Evolutionary conservation across 345 rosid species (phyloP).

Genomic region (Combretum micranthum): DNA sequence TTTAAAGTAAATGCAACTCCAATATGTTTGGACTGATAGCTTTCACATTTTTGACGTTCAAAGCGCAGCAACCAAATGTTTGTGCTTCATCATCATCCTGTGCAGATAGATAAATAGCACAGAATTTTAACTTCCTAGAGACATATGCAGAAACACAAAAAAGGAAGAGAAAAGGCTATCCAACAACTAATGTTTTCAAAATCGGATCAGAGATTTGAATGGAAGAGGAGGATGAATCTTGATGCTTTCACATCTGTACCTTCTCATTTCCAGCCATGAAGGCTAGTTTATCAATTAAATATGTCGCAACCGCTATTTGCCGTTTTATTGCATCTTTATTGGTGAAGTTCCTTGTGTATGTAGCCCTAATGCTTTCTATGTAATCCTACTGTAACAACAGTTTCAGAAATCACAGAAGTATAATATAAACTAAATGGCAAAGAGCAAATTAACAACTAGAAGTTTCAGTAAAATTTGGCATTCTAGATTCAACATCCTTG

Average conservation of each 20-base stretch:
- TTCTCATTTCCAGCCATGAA: conserved; percentile 99
- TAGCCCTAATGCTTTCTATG: conserved; percentile 68
- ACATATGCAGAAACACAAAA: too few species aligned
- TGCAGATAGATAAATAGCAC: conserved; percentile 12
- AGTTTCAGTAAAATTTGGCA: neutral
- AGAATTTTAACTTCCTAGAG: too few species aligned
- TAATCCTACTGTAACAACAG: conserved; percentile 43
- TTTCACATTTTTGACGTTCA: conserved; percentile 89
- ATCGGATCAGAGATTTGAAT: too few species aligned
- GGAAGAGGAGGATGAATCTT: neutral
- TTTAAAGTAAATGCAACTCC: conserved; percentile 40
- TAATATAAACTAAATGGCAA: neutral
- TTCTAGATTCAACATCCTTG: conserved; percentile 81
- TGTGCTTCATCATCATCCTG: conserved; percentile 99
- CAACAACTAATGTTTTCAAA: too few species aligned
- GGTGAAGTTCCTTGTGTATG: conserved; percentile 82
- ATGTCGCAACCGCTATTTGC: conserved; percentile 97
- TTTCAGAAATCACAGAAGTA: neutral
- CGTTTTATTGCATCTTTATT: conserved; percentile 52
- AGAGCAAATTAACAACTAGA: neutral
- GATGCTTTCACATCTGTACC: conserved; percentile 33
- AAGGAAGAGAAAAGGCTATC: too few species aligned
- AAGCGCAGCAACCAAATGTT: conserved; percentile 98
- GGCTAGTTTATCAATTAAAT: conserved; percentile 95
- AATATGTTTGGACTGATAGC: conserved; percentile 69